Evolutionary conservation across 768 basidiomycete genomes (phyloP).

Genomic region (Phanerochaete carnosa): DNA sequence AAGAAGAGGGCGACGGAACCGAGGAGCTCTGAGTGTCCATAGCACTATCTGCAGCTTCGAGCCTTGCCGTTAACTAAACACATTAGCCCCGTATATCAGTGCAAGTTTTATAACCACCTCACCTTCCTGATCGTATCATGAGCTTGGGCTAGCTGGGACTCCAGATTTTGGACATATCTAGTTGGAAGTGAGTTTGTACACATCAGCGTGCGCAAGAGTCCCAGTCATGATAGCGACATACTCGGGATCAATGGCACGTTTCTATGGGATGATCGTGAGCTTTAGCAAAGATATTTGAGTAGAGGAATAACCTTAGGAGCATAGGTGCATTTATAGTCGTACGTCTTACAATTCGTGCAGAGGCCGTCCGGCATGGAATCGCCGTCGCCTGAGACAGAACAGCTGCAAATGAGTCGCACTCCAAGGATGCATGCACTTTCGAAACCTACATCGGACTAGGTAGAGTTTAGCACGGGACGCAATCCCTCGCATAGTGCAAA

Average conservation of each 20-base stretch:
- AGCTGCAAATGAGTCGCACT: neutral
- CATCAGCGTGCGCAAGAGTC: neutral
- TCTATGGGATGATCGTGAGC: neutral
- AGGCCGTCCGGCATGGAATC: constrained; percentile 28
- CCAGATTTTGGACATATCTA: constrained; percentile 11
- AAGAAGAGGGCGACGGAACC: neutral
- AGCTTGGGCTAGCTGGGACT: constrained; percentile 10
- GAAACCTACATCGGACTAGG: constrained; percentile 13
- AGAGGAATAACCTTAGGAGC: constrained; percentile 44
- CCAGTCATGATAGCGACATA: neutral
- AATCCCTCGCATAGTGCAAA: neutral
- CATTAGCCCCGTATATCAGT: neutral
- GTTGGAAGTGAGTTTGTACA: neutral
- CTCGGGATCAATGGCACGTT: constrained; percentile 12
- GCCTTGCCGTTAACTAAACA: neutral
- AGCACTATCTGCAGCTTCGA: neutral
- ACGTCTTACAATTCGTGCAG: constrained; percentile 55
- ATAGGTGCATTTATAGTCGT: constrained; percentile 51
- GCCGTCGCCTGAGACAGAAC: constrained; percentile 8
- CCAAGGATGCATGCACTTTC: neutral
- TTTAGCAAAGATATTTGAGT: neutral
- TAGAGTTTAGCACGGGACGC: neutral
- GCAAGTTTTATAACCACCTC: neutral
- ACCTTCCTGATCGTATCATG: constrained; percentile 6
- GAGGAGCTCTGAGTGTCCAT: neutral